Conservation (phyloP, 352 stramenopile genomes). For the Phytopythium helicoides region DNA sequence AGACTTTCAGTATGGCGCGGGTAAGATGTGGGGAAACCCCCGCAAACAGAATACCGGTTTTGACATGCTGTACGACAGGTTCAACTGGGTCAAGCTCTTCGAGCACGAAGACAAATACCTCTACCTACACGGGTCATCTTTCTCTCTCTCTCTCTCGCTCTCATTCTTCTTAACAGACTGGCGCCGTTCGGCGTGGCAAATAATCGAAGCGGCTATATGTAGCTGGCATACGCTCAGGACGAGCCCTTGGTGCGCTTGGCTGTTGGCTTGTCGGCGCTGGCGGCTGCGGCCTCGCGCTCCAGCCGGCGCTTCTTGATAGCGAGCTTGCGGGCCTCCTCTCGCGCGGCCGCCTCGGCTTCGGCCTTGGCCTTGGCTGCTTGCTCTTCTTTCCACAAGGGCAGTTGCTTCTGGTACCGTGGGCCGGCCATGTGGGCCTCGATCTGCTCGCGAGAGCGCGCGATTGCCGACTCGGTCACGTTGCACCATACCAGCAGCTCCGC, state of each 20-base stretch:
- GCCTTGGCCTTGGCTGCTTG: constrained; percentile 35
- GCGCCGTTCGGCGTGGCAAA: constrained; percentile 9
- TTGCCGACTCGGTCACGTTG: constrained; percentile 56
- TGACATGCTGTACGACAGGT: neutral
- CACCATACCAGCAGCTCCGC: constrained; percentile 51
- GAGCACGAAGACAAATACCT: too few species aligned
- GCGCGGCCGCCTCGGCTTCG: constrained; percentile 29
- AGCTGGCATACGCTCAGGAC: too few species aligned
- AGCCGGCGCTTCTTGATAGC: constrained; percentile 28
- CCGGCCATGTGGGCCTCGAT: constrained; percentile 55
- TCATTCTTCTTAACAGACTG: constrained; percentile 8
- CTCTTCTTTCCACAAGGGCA: constrained; percentile 46
- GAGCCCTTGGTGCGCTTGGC: neutral
- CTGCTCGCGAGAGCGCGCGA: constrained; percentile 41
- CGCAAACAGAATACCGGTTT: neutral
- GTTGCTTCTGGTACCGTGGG: constrained; percentile 52
- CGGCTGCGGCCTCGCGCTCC: constrained; percentile 9
- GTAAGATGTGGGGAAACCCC: too few species aligned
- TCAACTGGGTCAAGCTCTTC: neutral
- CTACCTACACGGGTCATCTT: neutral
- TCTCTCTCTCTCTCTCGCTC: too few species aligned
- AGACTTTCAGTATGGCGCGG: neutral
- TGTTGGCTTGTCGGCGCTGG: neutral
- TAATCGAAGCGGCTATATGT: too few species aligned
- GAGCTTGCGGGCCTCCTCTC: too few species aligned